These are phyloP conservation scores for Warburgia ugandensis DNA, from an alignment of 164 flowering plant genomes.

Conservation along the genomic window DNA sequence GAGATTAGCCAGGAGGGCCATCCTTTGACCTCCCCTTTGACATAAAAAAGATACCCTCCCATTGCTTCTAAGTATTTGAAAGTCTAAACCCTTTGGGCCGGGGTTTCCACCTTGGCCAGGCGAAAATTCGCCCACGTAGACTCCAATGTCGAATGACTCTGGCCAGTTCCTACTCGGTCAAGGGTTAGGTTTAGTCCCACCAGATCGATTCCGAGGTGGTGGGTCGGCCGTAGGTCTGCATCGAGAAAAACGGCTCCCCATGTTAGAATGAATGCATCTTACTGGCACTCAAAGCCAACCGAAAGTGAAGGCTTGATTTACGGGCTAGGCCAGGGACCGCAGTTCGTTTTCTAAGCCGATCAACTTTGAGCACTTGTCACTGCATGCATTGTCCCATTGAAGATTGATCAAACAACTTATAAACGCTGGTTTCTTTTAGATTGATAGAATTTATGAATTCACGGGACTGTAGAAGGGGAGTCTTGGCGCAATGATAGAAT, in stretches of 20 bases:
- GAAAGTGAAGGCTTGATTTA: slow-evolving; percentile 2
- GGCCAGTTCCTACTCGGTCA: neutral
- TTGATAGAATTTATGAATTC: no score
- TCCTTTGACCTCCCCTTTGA: neutral
- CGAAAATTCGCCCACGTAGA: slow-evolving; percentile 9
- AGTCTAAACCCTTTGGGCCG: slow-evolving; percentile 5
- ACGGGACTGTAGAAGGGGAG: no score
- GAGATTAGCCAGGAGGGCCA: neutral
- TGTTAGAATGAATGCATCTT: slow-evolving; percentile 1
- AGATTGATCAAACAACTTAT: no score
- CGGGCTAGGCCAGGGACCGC: neutral
- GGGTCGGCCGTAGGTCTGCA: neutral
- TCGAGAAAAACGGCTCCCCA: slow-evolving; percentile 1
- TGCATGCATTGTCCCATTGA: no score
- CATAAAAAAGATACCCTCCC: slow-evolving; percentile 18
- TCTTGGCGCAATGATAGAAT: no score
- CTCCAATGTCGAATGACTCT: neutral
- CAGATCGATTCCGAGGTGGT: neutral
- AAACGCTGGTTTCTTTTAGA: no score
- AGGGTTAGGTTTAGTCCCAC: slow-evolving; percentile 9
- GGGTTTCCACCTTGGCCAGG: slow-evolving; percentile 4
- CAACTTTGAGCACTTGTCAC: no score
- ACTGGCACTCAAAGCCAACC: neutral
- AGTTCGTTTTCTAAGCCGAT: no score
- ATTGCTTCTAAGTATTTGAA: slow-evolving; percentile 7